phyloP scores from a whole-genome alignment of 169 alveolate genomes.

The Amoebophrya sp. region DNA sequence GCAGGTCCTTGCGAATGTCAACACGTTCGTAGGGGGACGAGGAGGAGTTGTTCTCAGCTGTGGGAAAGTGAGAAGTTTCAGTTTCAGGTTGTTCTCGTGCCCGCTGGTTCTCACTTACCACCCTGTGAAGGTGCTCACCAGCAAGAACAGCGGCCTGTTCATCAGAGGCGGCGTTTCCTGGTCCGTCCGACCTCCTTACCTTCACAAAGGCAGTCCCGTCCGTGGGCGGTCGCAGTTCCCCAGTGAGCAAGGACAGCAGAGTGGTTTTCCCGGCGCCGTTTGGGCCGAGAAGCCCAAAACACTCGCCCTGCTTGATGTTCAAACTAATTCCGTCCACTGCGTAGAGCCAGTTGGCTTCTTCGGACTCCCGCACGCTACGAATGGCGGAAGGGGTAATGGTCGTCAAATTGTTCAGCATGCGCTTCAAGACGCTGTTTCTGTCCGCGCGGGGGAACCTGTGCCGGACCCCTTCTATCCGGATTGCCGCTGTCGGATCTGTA shows the following conservation, averaged over 20 bases:
- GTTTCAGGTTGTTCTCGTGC: too few species aligned
- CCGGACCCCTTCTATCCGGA: too few species aligned
- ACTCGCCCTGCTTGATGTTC: constrained; percentile 58
- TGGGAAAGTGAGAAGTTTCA: too few species aligned
- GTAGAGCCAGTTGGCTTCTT: too few species aligned
- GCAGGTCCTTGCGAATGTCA: not conserved
- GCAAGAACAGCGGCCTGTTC: too few species aligned
- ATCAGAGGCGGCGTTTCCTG: not conserved
- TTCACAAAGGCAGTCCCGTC: not conserved
- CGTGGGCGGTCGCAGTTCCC: constrained; percentile 34
- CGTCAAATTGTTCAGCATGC: too few species aligned
- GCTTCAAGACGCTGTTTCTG: too few species aligned
- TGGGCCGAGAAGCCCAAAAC: constrained; percentile 76
- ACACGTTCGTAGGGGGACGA: not conserved
- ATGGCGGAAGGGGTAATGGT: too few species aligned
- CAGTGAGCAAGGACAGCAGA: constrained; percentile 67
- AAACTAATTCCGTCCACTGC: constrained; percentile 43
- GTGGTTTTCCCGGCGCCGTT: constrained; percentile 90
- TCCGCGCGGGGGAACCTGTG: too few species aligned
- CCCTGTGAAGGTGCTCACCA: too few species aligned
- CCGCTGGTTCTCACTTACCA: not conserved
- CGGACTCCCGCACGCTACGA: too few species aligned
- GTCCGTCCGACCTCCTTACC: not conserved
- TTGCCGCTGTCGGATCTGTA: too few species aligned
- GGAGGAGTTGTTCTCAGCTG: not conserved